Evolutionary conservation across 257 asterid genomes (phyloP).

Genomic region (Cordia subcordata): DNA sequence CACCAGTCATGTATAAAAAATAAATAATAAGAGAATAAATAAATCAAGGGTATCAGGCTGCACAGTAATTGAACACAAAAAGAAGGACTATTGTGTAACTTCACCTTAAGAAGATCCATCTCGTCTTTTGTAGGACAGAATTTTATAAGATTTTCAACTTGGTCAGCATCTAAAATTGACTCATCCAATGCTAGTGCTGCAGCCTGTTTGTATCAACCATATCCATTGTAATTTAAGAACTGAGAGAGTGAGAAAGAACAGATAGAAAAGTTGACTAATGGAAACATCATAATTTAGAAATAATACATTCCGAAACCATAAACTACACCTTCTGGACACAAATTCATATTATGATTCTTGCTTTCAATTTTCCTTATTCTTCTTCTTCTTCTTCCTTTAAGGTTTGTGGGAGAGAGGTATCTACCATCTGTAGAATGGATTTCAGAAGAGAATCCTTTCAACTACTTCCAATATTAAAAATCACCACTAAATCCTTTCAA

Average conservation of each 20-base stretch:
- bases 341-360: too few relatives aligned
- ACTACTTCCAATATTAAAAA: too few relatives aligned
- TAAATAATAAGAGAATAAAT: neutral
- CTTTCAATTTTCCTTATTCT: too few relatives aligned
- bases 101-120: constrained; percentile 97
- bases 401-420: too few relatives aligned
- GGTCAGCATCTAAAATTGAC: constrained; percentile 95
- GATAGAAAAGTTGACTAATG: neutral
- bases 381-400: too few relatives aligned
- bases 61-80: neutral
- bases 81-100: constrained; percentile 2
- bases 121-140: constrained; percentile 98
- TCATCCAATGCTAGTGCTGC: constrained; percentile 98
- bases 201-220: constrained; percentile 48
- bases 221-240: neutral
- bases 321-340: too few relatives aligned
- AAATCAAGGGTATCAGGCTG: neutral
- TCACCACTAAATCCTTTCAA: too few relatives aligned
- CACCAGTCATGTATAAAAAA: too few relatives aligned
- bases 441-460: too few relatives aligned
- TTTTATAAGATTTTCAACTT: constrained; percentile 93
- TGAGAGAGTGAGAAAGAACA: neutral
- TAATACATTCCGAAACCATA: neutral
- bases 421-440: too few relatives aligned
- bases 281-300: neutral